Evolutionary conservation across 2,329 filamentous ascomycete genomes (phyloP), one percentile per base, ranked within the genome.

Genomic region (Madurella fahalii): DNA sequence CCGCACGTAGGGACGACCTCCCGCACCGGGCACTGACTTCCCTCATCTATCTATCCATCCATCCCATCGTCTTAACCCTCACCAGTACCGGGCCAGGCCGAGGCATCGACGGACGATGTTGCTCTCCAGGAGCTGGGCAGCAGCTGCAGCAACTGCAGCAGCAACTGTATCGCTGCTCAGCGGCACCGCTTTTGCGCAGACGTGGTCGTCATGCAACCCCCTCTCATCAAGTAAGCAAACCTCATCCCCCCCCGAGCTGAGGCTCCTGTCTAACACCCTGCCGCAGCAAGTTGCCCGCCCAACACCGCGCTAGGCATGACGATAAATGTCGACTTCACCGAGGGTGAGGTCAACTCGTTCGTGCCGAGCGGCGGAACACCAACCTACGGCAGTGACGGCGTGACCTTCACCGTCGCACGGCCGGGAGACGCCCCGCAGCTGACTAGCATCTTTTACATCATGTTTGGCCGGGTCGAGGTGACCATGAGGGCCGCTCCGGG

Each of bases 361-460:
- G 84, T 81, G 2, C 72, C 85, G 5, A 77, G 78, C 44, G 83
- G 81, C 32, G 87, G 89, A 50, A 79, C 77, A 16, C 84, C 89
- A 2, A 84, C 83, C 1, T 97, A 96, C 74, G 81, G 79, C 68
- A 77, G 77, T 9, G 81, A 92, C 68, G 94, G 94, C 56, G 92
- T 82, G 25, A 82, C 82, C 15, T 95, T 99, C 69, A 91, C 89
- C 25, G 86, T 99, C 50, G 73, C 83, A 50, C 76, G 85, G 66
- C 79, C 85, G 48, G 92, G 93, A 54, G 90, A 99, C 68, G 83
- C 90, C 2, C 94, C 94, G 0, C 87, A 93, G 69, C 82, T 99
- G 58, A 81, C 81, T 61, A 95, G 91, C 58, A 83, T 94, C 65
- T 97, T 95, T 82, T 97, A 96, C 78, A 96, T 99, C 75, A 97